A percentile compares a stretch with the other conserved stretches of the same genome.
These are phyloP conservation scores for Lentinus brumalis DNA, from an alignment of 768 basidiomycete genomes.

Conservation along the genomic window DNA sequence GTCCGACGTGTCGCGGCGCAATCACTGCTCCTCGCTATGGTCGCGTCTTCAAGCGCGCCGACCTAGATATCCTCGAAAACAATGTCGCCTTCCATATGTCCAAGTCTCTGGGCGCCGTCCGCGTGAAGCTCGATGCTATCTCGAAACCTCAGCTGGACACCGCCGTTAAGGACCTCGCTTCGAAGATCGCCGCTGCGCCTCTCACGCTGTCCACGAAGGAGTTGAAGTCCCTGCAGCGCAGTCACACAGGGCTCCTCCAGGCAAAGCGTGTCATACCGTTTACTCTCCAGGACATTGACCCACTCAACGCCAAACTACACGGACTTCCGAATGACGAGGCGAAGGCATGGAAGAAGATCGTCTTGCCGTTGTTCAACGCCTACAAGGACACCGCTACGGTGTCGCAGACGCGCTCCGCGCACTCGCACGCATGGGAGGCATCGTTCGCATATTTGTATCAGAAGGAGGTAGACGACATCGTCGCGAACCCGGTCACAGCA, in stretches of 20 bases:
- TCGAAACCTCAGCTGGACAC: constrained; percentile 20
- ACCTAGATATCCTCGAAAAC: constrained; percentile 65
- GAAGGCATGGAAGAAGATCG: constrained; percentile 42
- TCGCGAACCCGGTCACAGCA: constrained; percentile 34
- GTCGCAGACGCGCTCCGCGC: constrained; percentile 52
- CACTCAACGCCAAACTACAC: constrained; percentile 27
- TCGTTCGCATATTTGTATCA: constrained; percentile 55
- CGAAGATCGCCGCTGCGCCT: neutral
- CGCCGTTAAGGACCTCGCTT: constrained; percentile 6
- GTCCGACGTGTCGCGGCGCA: constrained; percentile 61
- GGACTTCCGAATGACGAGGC: constrained; percentile 34
- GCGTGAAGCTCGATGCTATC: constrained; percentile 32
- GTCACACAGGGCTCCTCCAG: constrained; percentile 21
- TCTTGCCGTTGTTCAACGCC: constrained; percentile 36
- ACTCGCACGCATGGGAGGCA: constrained; percentile 61
- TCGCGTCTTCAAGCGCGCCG: constrained; percentile 59
- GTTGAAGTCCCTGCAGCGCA: constrained; percentile 11
- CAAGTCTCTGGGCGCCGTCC: constrained; percentile 38
- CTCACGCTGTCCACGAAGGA: constrained; percentile 1
- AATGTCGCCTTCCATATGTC: constrained; percentile 60
- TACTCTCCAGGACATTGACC: constrained; percentile 32
- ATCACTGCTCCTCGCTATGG: constrained; percentile 65
- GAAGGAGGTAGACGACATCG: constrained; percentile 42
- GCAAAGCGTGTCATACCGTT: constrained; percentile 26
- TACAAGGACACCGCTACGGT: constrained; percentile 46